Evolutionary conservation across 768 basidiomycete genomes (phyloP), one percentile per base, ranked within the genome.

Genomic region (Daedaleopsis nitida): DNA sequence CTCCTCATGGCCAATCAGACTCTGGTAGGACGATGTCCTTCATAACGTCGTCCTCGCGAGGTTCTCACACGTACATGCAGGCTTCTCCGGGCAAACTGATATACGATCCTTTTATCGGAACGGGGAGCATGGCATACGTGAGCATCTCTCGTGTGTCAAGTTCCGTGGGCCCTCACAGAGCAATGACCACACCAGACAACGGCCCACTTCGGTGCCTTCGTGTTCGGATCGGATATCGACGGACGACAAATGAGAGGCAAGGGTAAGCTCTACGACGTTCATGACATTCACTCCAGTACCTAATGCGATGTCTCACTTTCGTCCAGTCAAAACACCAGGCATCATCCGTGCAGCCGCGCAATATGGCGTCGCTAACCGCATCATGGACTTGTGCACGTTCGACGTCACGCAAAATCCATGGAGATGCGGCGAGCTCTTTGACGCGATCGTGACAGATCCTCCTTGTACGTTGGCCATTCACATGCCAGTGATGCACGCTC

Each of bases 241-340:
- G 97, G 97, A 0, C 82, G 97, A 44, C 96, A 98, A 71, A 96
- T 98, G 90, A 81, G 94, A 61, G 97, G 97, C 17, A 96, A 93
- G 82, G 84, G 94, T 89, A 65, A 55, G 74, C 63, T 32, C 10
- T 16, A 32, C 27, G 27, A 32, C 53, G n/a, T 9, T 45, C n/a
- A 2, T 9, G 9, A 7, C 8, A 17, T 5, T 39, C 27, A 55
- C 44, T 35, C n/a, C 49, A 12, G 13, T 14, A 44, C 6, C 10
- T 42, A 38, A 42, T 7, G 62, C 34, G 12, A 27, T 38, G 35
- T 51, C n/a, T 54, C 60, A 32, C 5, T 23, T 14, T 19, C 17
- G 50, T 38, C 5, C 45, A 81, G 78, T 68, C 9, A 69, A 77
- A 19, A 74, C 70, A 1, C 86, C 93, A 0, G 96, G 96, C 0